Evolutionary conservation across 106 monocot species (phyloP), one percentile per base, ranked within the genome.

Genomic region (Posidonia australis): DNA sequence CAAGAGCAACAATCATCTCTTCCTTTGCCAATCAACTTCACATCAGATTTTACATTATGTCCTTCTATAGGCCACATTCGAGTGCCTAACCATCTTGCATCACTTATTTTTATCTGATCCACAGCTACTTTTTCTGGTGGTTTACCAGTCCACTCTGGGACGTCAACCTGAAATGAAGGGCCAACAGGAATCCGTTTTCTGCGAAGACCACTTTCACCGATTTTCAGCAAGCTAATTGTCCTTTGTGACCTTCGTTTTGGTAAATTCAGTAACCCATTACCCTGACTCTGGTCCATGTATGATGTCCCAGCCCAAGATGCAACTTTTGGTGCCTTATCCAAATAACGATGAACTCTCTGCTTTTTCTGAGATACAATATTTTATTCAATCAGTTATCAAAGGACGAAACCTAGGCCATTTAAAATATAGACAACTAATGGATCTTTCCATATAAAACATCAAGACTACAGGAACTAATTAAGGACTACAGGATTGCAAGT

Each of bases 231-330:
- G 13, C 29, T 25, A 31, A 32, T 13, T 51, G 58, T 74, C 20
- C 91, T 81, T 70, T 73, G 47, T 54, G 91, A 92, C 43, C 86
- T 83, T 61, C 86, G 67, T 57, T 26, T 53, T 65, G 66, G 73
- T 51, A 49, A 54, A 54, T 73, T 54, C 46, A 44, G n/a, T 14
- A 14, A 24, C 19, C 23, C 46, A 27, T 24, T 25, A 19, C 54
- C 36, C 2, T 36, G 36, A 2, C 21, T n/a, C 60, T 42, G 27
- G 14, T 21, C 27, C 24, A 3, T 57, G 9, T 28, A 5, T 57
- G 52, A 53, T 9, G 1, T 53, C 22, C 52, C 52, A 19, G 22
- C 23, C 17, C 29, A n/a, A 17, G 28, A 13, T 57, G 58, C 12
- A 58, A 17, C 61, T 20, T 61, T 61, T 43, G 61, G 21, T 43